phyloP scores from a whole-genome alignment of 2,329 filamentous ascomycete species.

The Stachybotrys chlorohalonatus region DNA sequence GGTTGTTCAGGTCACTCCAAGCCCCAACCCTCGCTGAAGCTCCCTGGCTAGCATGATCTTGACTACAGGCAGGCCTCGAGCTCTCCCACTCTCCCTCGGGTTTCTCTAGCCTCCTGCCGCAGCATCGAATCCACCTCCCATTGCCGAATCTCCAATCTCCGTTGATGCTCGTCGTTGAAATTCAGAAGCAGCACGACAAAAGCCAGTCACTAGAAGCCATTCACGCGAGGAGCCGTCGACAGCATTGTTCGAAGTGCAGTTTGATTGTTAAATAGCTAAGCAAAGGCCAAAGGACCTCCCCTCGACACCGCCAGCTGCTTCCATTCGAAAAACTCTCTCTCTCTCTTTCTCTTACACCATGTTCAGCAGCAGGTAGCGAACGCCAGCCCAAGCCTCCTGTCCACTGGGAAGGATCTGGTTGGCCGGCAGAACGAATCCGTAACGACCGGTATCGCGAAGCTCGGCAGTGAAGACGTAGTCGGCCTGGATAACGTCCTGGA shows the following conservation, averaged over 20 bases:
- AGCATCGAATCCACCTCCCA: too few species aligned
- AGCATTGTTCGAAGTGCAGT: not conserved
- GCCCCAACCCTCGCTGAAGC: too few species aligned
- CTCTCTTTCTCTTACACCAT: conserved; percentile 11
- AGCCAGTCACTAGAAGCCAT: too few species aligned
- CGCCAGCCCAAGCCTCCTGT: conserved; percentile 30
- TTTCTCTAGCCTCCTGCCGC: too few species aligned
- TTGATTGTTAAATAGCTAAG: not conserved
- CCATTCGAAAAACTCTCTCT: not conserved
- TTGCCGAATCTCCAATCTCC: too few species aligned
- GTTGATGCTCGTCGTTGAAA: too few species aligned
- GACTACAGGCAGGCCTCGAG: too few species aligned
- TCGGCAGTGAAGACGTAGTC: conserved; percentile 29
- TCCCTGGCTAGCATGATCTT: too few species aligned
- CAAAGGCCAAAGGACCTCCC: not conserved
- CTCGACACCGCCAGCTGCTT: not conserved
- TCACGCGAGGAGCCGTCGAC: too few species aligned
- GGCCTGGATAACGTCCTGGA: conserved; percentile 27
- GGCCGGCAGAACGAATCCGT: conserved; percentile 31
- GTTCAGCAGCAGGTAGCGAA: conserved; percentile 49
- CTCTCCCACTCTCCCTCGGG: too few species aligned
- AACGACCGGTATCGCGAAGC: conserved; percentile 23
- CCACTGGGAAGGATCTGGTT: conserved; percentile 30
- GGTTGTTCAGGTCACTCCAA: too few species aligned
- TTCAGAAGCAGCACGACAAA: too few species aligned